A percentile compares a stretch with the other conserved stretches of the same genome.
Conservation (phyloP, 495 filamentous ascomycete genomes). For the Podospora fimiseda region DNA sequence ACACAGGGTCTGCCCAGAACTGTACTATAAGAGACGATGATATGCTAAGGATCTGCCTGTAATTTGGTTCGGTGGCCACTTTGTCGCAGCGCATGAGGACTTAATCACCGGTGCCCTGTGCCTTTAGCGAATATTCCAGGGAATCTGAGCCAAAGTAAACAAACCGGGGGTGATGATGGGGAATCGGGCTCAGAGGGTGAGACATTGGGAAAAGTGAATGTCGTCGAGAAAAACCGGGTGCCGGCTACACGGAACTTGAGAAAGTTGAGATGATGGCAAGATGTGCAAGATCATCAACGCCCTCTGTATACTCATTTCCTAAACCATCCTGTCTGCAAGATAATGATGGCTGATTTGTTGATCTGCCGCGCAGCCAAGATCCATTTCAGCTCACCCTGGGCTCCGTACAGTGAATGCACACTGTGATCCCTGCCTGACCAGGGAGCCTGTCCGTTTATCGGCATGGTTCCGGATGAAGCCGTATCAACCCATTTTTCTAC, state of each 20-base stretch:
- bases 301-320: not conserved
- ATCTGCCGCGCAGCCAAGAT: slow-evolving; percentile 15
- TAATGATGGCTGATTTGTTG: slow-evolving; percentile 14
- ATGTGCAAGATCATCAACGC: slow-evolving; percentile 10
- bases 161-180: slow-evolving; percentile 8
- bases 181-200: not conserved
- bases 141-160: slow-evolving; percentile 11
- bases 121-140: not conserved
- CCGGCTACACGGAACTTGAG: not conserved
- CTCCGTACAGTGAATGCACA: slow-evolving; percentile 11
- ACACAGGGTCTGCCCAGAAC: not conserved
- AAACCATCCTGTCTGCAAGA: not conserved
- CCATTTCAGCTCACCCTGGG: slow-evolving; percentile 1
- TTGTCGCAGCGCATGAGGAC: slow-evolving; percentile 9
- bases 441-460: not conserved
- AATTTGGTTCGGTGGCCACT: not conserved
- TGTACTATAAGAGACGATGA: not conserved
- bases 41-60: not conserved
- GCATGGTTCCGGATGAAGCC: not conserved
- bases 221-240: not conserved
- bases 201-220: not conserved
- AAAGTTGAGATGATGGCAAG: not conserved
- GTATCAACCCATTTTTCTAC: not conserved
- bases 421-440: not conserved
- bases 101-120: slow-evolving; percentile 13